phyloP scores from a whole-genome alignment of 192 early-diverging fungal genomes.

The Backusella macrospora region DNA sequence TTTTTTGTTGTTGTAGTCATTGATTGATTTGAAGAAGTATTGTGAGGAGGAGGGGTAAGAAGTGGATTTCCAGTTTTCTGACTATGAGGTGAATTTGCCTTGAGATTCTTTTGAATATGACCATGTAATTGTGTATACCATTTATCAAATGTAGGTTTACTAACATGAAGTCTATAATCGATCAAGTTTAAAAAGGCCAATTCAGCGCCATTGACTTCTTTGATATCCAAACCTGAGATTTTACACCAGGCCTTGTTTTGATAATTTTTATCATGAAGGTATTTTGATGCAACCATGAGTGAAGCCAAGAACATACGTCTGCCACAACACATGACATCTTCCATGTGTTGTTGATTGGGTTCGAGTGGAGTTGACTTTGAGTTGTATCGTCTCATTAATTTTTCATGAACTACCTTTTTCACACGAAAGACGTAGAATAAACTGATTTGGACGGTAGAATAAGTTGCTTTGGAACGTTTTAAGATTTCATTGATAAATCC shows the following conservation, averaged over 20 bases:
- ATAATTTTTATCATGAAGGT: constrained; percentile 82
- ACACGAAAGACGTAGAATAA: constrained; percentile 70
- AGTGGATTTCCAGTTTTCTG: neutral
- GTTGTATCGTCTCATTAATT: constrained; percentile 40
- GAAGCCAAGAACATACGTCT: constrained; percentile 85
- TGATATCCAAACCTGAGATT: constrained; percentile 74
- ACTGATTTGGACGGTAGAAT: constrained; percentile 71
- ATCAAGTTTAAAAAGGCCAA: constrained; percentile 75
- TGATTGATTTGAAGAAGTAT: no score
- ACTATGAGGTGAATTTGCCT: neutral
- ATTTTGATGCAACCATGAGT: constrained; percentile 86
- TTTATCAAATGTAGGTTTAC: constrained; percentile 56
- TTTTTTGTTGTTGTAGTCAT: no score
- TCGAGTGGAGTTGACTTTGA: constrained; percentile 18
- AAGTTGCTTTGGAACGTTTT: constrained; percentile 67
- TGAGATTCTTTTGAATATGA: constrained; percentile 20
- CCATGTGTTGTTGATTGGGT: constrained; percentile 19
- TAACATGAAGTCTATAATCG: constrained; percentile 74
- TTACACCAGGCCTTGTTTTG: constrained; percentile 85
- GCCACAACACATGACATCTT: constrained; percentile 64
- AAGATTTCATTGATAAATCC: constrained; percentile 70
- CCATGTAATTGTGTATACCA: constrained; percentile 58
- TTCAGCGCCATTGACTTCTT: constrained; percentile 83
- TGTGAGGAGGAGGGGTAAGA: neutral
- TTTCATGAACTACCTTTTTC: constrained; percentile 46